These are phyloP conservation scores for Spinellus fusiger DNA, from an alignment of 192 early-diverging fungal genomes.

Conservation along the genomic window DNA sequence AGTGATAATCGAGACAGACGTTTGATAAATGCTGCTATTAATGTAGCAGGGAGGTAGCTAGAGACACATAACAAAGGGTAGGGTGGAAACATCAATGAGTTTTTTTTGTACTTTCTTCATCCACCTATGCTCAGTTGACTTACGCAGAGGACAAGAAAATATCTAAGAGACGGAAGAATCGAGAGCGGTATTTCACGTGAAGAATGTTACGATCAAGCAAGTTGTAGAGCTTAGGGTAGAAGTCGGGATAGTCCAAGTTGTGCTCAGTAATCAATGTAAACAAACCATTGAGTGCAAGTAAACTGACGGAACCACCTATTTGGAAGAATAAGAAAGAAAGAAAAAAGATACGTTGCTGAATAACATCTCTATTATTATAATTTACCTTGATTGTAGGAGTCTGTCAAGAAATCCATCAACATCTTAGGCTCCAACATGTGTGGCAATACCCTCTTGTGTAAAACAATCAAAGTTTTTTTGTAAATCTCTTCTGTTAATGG, in stretches of 20 bases:
- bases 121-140: too few relatives aligned
- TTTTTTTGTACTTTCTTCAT: neutral
- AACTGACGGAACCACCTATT: slow-evolving; percentile 79
- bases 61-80: neutral
- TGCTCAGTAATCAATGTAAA: slow-evolving; percentile 94
- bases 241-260: slow-evolving; percentile 98
- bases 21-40: slow-evolving; percentile 93
- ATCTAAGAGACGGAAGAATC: slow-evolving; percentile 89
- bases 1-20: slow-evolving; percentile 80
- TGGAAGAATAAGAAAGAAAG: neutral
- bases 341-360: slow-evolving; percentile 3
- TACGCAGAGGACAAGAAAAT: slow-evolving; percentile 84
- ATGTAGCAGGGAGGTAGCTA: slow-evolving; percentile 81
- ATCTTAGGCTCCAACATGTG: slow-evolving; percentile 68
- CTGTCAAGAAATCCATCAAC: slow-evolving; percentile 92
- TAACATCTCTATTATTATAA: neutral
- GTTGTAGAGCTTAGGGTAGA: slow-evolving; percentile 90
- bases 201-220: slow-evolving; percentile 85
- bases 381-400: slow-evolving; percentile 74
- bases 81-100: neutral
- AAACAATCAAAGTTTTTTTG: slow-evolving; percentile 71
- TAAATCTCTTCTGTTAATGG: slow-evolving; percentile 65
- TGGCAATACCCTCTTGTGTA: slow-evolving; percentile 91
- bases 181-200: slow-evolving; percentile 90
- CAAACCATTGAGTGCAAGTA: slow-evolving; percentile 91